These are phyloP conservation scores for Plasmodium relictum DNA, from an alignment of 169 alveolate genomes.

Conservation along the genomic window DNA sequence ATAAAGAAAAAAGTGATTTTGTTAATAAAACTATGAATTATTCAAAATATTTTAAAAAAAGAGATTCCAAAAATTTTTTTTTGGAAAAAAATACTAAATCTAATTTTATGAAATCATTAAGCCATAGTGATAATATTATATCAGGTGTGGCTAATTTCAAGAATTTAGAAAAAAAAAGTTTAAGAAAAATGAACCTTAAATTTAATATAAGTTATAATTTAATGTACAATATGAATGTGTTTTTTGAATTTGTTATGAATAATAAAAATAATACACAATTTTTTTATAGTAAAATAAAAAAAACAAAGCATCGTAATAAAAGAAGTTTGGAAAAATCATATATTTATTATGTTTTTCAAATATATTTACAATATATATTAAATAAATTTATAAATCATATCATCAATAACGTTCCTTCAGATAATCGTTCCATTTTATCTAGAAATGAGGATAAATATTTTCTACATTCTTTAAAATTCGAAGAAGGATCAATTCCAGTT, in stretches of 20 bases:
- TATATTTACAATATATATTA: constrained; percentile 23
- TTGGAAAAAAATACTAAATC: not conserved
- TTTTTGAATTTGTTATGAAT: constrained; percentile 42
- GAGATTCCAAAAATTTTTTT: not conserved
- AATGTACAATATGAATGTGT: constrained; percentile 18
- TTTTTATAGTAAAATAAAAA: constrained; percentile 26
- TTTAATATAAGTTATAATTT: constrained; percentile 2
- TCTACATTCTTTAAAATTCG: too few species aligned
- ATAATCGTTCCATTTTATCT: too few species aligned
- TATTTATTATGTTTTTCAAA: constrained; percentile 12
- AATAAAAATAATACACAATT: not conserved
- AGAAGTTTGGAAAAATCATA: constrained; percentile 23
- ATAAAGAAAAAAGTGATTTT: too few species aligned
- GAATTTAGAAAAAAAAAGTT: not conserved
- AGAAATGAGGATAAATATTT: too few species aligned
- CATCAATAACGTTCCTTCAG: not conserved
- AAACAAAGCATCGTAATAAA: constrained; percentile 11
- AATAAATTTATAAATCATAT: not conserved
- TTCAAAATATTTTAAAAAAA: too few species aligned
- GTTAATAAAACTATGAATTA: too few species aligned
- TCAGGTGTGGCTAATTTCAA: not conserved
- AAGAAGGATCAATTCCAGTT: too few species aligned
- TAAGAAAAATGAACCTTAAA: not conserved
- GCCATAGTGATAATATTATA: constrained; percentile 27
- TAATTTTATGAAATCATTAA: not conserved